Base-by-base conservation (phyloP, 1,284 basidiomycete species). In the Lentinus polychrous region DNA sequence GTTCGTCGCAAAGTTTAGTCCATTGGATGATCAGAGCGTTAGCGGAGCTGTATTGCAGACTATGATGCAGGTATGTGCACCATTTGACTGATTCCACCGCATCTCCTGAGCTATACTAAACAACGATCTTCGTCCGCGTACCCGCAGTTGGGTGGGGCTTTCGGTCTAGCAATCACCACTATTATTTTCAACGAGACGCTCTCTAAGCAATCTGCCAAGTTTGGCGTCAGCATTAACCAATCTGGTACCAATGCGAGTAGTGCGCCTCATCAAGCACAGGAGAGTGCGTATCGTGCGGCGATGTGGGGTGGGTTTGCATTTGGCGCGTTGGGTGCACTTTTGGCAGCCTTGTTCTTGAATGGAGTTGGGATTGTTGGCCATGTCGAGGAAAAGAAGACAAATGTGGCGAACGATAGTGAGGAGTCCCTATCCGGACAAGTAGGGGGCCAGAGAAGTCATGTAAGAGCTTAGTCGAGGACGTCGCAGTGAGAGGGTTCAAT, bases 11-110 rank as follows among this genome's bases (percentile, higher is more conserved):
- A 83, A 82, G 52, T 71, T 87, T n/a, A 76, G 80, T 2, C 64
- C 76, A 1, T 81, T 81, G 1, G 75, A 85, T 49, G 91, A 94
- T 59, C 89, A 93, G 63, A 83, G 79, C 59, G 74, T 92, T 1
- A 82, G 85, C 1, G 88, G 87, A 2, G 90, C 80, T 1, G 55
- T 90, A 36, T 88, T 87, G 62, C 83, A 86, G 58, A 86, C 83
- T 23, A 82, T 89, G 76, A 80, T 77, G 2, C 83, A 86, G 69
- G 79, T 79, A 34, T 45, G 67, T 58, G n/a, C 18, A 18, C 36
- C 22, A 22, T 36, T 10, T 36, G 12, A 23, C 3, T 18, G 34
- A 45, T 42, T 17, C 11, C 27, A 27, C 27, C 27, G 4, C 27
- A 10, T 27, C 27, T n/a, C n/a, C n/a, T n/a, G n/a, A n/a, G n/a